Conservation (phyloP, 2,329 filamentous ascomycete genomes). For the Cercospora citrullina region DNA sequence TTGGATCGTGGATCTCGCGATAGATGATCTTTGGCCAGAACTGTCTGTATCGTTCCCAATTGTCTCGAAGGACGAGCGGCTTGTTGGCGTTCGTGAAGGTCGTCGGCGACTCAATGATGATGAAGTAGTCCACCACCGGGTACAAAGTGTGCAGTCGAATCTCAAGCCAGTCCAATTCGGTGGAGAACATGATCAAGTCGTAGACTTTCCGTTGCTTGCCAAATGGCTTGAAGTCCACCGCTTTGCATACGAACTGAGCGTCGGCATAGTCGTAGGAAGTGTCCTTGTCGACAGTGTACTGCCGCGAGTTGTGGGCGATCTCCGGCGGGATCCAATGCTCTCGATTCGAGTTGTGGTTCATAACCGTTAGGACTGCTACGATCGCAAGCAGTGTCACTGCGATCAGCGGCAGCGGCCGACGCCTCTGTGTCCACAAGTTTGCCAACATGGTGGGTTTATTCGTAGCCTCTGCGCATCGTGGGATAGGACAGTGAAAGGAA, state of each 20-base stretch:
- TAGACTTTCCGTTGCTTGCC: constrained; percentile 51
- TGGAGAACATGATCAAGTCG: constrained; percentile 63
- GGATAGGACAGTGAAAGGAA: background rate
- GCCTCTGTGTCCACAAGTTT: constrained; percentile 2
- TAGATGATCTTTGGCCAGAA: constrained; percentile 64
- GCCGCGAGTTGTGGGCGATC: constrained; percentile 2
- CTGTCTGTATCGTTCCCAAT: constrained; percentile 53
- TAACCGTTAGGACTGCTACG: background rate
- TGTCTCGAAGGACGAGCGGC: constrained; percentile 54
- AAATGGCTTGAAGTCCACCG: constrained; percentile 7
- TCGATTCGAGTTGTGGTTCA: constrained; percentile 5
- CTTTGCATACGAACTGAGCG: constrained; percentile 13
- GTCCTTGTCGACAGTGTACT: constrained; percentile 4
- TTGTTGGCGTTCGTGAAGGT: constrained; percentile 61
- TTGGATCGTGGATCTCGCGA: constrained; percentile 51
- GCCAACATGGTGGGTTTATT: background rate
- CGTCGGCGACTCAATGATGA: constrained; percentile 60
- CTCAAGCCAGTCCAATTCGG: constrained; percentile 66
- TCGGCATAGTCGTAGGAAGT: constrained; percentile 4
- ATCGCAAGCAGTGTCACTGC: background rate
- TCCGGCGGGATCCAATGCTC: constrained; percentile 8
- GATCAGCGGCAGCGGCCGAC: constrained; percentile 5
- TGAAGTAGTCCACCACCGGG: constrained; percentile 62
- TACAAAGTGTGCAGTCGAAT: constrained; percentile 61
- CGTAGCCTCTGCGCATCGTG: background rate